phyloP scores from a whole-genome alignment of 345 rosid species.

The Populus euphratica region DNA sequence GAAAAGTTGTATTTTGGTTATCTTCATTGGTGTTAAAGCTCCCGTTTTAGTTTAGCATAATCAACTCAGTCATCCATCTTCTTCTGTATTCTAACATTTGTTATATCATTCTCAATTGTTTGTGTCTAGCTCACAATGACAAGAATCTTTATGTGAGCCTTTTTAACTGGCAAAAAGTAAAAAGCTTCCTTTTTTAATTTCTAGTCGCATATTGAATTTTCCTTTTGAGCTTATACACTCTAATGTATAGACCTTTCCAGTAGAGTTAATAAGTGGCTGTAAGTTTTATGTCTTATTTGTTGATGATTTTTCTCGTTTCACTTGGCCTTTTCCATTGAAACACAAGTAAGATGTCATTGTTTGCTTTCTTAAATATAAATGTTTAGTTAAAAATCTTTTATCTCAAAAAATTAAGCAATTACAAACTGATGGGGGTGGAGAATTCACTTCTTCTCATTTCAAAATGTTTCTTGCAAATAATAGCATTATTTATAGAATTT shows the following conservation, averaged over 20 bases:
- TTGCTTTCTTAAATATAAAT: background rate
- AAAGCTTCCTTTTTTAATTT: background rate
- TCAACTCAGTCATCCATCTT: background rate
- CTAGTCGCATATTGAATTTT: background rate
- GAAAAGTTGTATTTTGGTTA: fast-evolving
- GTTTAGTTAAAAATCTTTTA: background rate
- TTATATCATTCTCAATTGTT: background rate
- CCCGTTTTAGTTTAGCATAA: background rate
- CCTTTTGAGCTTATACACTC: background rate
- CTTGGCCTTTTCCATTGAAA: background rate
- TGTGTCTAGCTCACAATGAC: fast-evolving
- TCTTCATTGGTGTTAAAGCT: background rate
- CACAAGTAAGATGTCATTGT: background rate
- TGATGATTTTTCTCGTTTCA: background rate
- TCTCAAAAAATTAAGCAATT: background rate
- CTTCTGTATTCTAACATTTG: too few relatives aligned
- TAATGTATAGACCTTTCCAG: background rate
- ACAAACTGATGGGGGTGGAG: background rate
- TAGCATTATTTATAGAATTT: too few relatives aligned
- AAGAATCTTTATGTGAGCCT: background rate
- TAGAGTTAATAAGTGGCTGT: background rate
- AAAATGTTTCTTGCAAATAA: too few relatives aligned
- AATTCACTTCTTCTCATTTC: background rate
- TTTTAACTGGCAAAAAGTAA: background rate
- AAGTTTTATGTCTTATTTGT: background rate